Base-by-base conservation (phyloP, 1,284 basidiomycete species). In the Fistulina hepatica region DNA sequence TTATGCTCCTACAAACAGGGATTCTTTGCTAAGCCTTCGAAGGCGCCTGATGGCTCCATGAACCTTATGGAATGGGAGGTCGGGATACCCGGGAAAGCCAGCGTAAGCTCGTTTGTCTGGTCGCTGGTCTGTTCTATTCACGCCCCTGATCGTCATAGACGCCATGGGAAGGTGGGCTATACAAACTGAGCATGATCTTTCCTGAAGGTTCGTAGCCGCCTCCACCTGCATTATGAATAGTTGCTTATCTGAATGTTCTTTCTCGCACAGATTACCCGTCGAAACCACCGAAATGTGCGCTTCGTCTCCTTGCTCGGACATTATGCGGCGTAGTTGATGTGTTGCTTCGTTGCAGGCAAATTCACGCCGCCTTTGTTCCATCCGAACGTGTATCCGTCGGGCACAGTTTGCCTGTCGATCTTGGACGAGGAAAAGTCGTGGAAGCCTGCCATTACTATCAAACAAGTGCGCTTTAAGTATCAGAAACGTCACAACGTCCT, bases 381-480 rank as follows among this genome's bases (percentile, higher is more conserved):
- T 59, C 94, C 94, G 20, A 99, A 99, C 57, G 92, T 98, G 37
- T 99, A 97, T 59, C 95, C 95, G 0, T 97, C 92, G 12, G 95
- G 95, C 19, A 99, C 95, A 15, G 93, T 98, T 36, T 99, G 95
- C 58, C 70, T 98, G 16, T 97, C 92, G 11, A 99, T 99, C 55
- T 64, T 99, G 26, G 94, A 98, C 56, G 95, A 99, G 58, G 95
- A 99, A 61, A 98, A 98, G 61, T 83, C 81, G 5, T 99, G 95
- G 95, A 97, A 97, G 59, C 92, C 95, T 8, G 86, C 92, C 2
- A 97, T 99, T 52, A 98, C 93, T 2, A 91, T 99, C 63, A 99
- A 98, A 60, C 93, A 97, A 73, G 92, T 88, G 26, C 32, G 72
- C 54, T 8, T 24, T 20, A 13, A 16, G 21, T 23, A 13, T 33